Evolutionary conservation across 495 filamentous ascomycete species (phyloP), one percentile per base, ranked within the genome.

Genomic region (Saxophila tyrrhenica): DNA sequence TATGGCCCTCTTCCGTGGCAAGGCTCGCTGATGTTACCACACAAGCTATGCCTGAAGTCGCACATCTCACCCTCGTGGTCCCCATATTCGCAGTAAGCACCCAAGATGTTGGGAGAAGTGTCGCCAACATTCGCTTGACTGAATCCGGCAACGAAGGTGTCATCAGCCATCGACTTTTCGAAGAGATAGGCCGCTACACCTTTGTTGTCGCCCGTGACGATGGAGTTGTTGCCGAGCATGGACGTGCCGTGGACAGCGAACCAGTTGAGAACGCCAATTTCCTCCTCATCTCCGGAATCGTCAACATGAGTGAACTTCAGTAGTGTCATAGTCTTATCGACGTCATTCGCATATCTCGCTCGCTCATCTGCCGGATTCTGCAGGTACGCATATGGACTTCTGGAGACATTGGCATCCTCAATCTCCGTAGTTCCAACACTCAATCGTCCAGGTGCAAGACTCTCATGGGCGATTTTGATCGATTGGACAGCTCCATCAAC

Each of bases 41-140:
- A 98, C 2, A 88, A 66, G 53, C 68, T 71, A 47, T 66, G 63
- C 49, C 72, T 54, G 51, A 73, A 69, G 51, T 67, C 59, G 62
- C 71, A 73, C 25, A 59, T 17, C 43, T 63, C 29, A 42, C 64
- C 64, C 15, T 56, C 54, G 35, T 60, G 48, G 7, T 59, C 54
- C 5, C 67, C 70, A 48, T 64, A 69, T 46, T 72, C 71, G 51
- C 71, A 73, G 48, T 64, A 73, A 10, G 71, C 71, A 0, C 92
- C 92, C 3, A 87, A 77, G 2, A 91, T 78, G 62, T 96, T 98
- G 1, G 92, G 92, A 35, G 81, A 84, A 0, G 89, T 94, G 60
- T 98, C 92, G 2, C 92, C 92, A 25, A 96, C 89, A 63, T 86
- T 96, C 0, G 92, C 82, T 67, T 96, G 92, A 0, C 89, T 94